A percentile compares a stretch with the other conserved stretches of the same genome.
These are phyloP conservation scores for Alternaria alternata DNA, from an alignment of 2,329 filamentous ascomycete genomes.

Conservation along the genomic window DNA sequence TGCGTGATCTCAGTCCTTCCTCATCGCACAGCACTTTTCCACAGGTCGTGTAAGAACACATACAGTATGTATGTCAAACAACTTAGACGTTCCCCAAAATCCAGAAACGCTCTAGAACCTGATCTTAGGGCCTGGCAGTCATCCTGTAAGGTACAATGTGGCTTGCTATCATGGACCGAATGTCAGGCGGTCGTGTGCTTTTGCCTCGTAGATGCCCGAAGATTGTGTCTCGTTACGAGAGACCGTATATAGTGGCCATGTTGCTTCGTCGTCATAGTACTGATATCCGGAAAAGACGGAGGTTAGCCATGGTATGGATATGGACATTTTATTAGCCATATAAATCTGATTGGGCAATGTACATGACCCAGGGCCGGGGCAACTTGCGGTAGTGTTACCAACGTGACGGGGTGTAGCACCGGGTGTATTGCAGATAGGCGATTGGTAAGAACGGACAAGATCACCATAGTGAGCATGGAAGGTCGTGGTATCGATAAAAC, in stretches of 20 bases:
- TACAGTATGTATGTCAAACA: neutral
- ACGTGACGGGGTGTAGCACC: neutral
- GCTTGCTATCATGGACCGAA: neutral
- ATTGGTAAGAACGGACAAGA: neutral
- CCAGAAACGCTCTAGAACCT: neutral
- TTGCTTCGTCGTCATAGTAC: neutral
- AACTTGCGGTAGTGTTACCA: constrained; percentile 8
- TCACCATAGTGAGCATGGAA: neutral
- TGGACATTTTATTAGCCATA: constrained; percentile 5
- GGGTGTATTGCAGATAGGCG: neutral
- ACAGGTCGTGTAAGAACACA: neutral
- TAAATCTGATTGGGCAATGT: constrained; percentile 1
- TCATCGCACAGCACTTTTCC: neutral
- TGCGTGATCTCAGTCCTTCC: neutral
- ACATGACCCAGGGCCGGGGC: neutral
- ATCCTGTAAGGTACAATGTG: constrained; percentile 4
- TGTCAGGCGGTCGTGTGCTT: neutral
- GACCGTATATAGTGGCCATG: neutral
- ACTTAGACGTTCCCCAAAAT: neutral
- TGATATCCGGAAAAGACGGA: neutral
- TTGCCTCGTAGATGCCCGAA: neutral
- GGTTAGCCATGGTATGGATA: neutral
- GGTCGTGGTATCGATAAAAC: neutral
- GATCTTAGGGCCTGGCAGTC: neutral
- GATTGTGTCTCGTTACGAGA: neutral